Evolutionary conservation across 2,329 filamentous ascomycete species (phyloP), one percentile per base, ranked within the genome.

Genomic region (Colletotrichum simmondsii): DNA sequence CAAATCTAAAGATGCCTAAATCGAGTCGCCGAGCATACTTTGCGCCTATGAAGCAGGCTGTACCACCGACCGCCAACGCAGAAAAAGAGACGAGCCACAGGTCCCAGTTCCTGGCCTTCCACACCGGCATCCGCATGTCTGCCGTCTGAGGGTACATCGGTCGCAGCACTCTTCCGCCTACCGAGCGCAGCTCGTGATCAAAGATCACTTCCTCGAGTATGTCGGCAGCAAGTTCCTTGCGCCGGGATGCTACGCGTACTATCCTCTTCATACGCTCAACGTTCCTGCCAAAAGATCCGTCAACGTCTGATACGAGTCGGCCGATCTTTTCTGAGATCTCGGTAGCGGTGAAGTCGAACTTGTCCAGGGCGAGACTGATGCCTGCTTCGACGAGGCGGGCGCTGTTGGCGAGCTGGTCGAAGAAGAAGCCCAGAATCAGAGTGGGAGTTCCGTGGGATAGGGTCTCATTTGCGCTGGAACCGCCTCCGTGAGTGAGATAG

Each of bases 91-190:
- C 54, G 16, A 54, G 30, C 61, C 37, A 70, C 3, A 74, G 10
- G 11, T 72, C 64, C 72, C 68, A 72, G 5, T 74, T 72, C 12
- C 35, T 54, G 8, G 63, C 59, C 52, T 68, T 68, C 68, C 72
- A 65, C 11, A 32, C 11, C 2, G 49, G 7, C 83, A 86, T 86
- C 19, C 84, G 78, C 73, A 79, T 79, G 71, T 85, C 83, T 0
- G 84, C 83, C 2, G 84, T 86, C 76, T 86, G 82, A 12, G 85
- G 76, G 72, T 86, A 84, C 81, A 85, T 85, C 2, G 83, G 81
- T 1, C 78, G 75, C 2, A 77, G 57, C 65, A 77, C 75, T 5
- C 54, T 26, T 0, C 78, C 81, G 0, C 77, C 77, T 2, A 74
- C 74, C 1, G 85, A 78, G 2, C 83, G 80, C 4, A 81, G 75